A percentile compares a stretch with the other conserved stretches of the same genome.
Conservation (phyloP, 2,329 filamentous ascomycete species). For the Colletotrichum sp. region DNA sequence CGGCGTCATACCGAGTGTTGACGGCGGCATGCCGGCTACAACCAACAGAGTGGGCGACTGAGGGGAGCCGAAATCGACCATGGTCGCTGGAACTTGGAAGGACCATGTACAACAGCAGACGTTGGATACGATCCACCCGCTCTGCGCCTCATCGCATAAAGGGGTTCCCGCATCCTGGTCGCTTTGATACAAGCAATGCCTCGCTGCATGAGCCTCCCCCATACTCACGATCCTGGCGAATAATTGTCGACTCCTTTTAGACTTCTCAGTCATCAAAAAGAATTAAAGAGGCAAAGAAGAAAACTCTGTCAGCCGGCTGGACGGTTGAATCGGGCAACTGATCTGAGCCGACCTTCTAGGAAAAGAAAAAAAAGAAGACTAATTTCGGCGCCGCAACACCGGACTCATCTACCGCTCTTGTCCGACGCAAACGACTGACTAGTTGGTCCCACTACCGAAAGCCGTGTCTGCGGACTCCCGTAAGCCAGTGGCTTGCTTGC, state of each 20-base stretch:
- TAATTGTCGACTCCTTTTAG: neutral
- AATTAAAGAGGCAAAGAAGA: neutral
- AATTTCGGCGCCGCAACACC: neutral
- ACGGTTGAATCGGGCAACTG: neutral
- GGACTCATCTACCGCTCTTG: neutral
- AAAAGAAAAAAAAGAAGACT: neutral
- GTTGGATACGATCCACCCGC: constrained; percentile 1
- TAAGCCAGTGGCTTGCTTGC: neutral
- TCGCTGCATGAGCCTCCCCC: constrained; percentile 13
- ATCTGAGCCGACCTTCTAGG: neutral
- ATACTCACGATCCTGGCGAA: neutral
- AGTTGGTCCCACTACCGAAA: neutral
- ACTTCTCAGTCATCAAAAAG: neutral
- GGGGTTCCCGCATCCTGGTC: constrained; percentile 11
- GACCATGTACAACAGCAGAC: neutral
- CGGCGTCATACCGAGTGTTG: neutral
- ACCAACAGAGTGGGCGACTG: neutral
- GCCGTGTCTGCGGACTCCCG: constrained; percentile 13
- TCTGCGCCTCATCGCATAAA: constrained; percentile 19
- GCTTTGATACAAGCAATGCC: constrained; percentile 10
- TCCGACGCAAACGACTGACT: neutral
- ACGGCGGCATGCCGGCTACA: neutral
- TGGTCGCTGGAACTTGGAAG: neutral
- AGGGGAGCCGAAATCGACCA: neutral
- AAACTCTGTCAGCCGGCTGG: neutral